Percentiles rank a stretch among this genome's conserved stretches.
These are phyloP conservation scores for Cenococcum geophilum DNA, from an alignment of 495 filamentous ascomycete species.

Conservation along the genomic window DNA sequence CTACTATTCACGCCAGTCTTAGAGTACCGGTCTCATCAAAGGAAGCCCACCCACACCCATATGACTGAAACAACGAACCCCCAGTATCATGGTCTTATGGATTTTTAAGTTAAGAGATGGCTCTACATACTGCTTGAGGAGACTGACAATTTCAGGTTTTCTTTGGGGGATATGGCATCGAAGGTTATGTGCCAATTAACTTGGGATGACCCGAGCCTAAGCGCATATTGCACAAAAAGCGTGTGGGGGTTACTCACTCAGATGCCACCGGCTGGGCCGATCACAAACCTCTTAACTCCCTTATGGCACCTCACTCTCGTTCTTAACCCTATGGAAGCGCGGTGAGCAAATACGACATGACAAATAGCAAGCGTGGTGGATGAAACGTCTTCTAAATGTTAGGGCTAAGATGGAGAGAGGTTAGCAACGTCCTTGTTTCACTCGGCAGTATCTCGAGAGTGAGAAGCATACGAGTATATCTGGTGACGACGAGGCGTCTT, in stretches of 20 bases:
- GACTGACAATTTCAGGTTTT: too few relatives aligned
- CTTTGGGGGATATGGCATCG: too few relatives aligned
- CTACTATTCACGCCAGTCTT: background rate
- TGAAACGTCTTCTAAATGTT: constrained; percentile 24
- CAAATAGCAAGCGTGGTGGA: constrained; percentile 37
- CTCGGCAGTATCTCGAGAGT: constrained; percentile 27
- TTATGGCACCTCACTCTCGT: constrained; percentile 35
- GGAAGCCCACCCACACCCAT: constrained; percentile 37
- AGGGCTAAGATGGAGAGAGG: constrained; percentile 24
- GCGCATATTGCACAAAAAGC: constrained; percentile 34
- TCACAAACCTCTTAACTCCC: constrained; percentile 39
- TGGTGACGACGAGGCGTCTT: constrained; percentile 28
- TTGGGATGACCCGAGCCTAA: constrained; percentile 36
- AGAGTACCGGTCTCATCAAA: constrained; percentile 40
- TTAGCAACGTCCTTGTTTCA: constrained; percentile 30
- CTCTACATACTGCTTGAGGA: too few relatives aligned
- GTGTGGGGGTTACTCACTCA: constrained; percentile 39
- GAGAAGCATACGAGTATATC: constrained; percentile 21
- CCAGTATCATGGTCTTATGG: too few relatives aligned
- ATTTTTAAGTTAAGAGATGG: too few relatives aligned
- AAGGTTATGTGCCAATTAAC: constrained; percentile 35
- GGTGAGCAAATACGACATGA: constrained; percentile 36
- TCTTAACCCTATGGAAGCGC: constrained; percentile 38
- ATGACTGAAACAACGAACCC: too few relatives aligned
- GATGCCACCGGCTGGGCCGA: constrained; percentile 40